phyloP scores from a whole-genome alignment of 176 grass and related monocot species.

The Musa troglodytarum region DNA sequence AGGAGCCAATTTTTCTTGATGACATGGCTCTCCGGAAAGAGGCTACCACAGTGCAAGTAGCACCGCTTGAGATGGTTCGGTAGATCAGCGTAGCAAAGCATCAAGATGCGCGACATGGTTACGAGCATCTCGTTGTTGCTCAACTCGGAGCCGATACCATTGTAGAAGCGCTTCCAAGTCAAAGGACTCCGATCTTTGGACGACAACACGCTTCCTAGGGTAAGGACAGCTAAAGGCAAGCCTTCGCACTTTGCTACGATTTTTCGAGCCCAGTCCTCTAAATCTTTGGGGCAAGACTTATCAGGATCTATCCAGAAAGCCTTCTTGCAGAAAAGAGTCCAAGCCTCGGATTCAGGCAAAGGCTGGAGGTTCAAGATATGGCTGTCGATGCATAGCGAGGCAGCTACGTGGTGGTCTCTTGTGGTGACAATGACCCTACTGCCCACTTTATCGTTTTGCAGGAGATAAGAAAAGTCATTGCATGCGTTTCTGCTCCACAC shows the following conservation, averaged over 20 bases:
- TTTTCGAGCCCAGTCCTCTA: background rate
- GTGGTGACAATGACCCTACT: conserved; percentile 4
- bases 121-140: background rate
- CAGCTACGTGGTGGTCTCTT: background rate
- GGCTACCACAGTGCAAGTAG: background rate
- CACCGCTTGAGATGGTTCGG: background rate
- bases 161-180: background rate
- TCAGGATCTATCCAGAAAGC: background rate
- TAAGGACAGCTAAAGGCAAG: background rate
- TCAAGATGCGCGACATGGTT: background rate
- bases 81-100: background rate
- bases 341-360: background rate
- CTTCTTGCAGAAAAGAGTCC: background rate
- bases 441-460: background rate
- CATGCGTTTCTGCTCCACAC: conserved; percentile 29
- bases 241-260: background rate
- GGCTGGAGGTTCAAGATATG: background rate
- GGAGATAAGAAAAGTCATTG: background rate
- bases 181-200: background rate
- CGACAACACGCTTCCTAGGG: background rate
- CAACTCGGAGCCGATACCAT: background rate
- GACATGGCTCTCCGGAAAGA: background rate
- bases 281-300: background rate
- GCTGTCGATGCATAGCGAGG: background rate
- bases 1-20: conserved; percentile 5